A percentile compares a stretch with the other conserved stretches of the same genome.
Conservation (phyloP, 164 flowering plant genomes). For the Magnolia officinalis region DNA sequence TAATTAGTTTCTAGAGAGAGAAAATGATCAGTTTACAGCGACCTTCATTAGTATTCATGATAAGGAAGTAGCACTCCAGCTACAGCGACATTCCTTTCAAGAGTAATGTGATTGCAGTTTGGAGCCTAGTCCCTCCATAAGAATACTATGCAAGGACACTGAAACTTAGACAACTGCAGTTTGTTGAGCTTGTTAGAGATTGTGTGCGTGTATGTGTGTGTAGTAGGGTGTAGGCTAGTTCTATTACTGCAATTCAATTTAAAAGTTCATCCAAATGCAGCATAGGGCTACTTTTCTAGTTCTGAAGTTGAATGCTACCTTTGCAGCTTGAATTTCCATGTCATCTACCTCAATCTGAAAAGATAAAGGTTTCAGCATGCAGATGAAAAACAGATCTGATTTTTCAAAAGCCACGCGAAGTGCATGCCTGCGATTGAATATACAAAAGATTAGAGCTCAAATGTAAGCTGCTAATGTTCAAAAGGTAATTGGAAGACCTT, state of each 20-base stretch:
- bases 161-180: too few species aligned
- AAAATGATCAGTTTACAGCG: neutral
- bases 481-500: neutral
- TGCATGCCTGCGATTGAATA: conserved; percentile 62
- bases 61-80: too few species aligned
- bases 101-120: too few species aligned
- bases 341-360: conserved; percentile 59
- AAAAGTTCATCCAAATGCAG: too few species aligned
- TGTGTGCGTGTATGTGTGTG: too few species aligned
- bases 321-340: conserved; percentile 74
- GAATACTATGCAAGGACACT: too few species aligned
- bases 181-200: too few species aligned
- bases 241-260: too few species aligned
- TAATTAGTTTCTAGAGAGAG: neutral
- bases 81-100: too few species aligned
- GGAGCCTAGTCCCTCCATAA: too few species aligned
- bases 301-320: conserved; percentile 38
- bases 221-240: too few species aligned
- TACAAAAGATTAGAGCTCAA: neutral
- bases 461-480: neutral
- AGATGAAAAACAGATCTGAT: conserved; percentile 83
- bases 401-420: conserved; percentile 75
- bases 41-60: too few species aligned
- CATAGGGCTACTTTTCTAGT: neutral
- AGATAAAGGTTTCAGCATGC: conserved; percentile 72